Evolutionary conservation across 257 asterid genomes (phyloP).

Genomic region (Cynanchum wilfordii): DNA sequence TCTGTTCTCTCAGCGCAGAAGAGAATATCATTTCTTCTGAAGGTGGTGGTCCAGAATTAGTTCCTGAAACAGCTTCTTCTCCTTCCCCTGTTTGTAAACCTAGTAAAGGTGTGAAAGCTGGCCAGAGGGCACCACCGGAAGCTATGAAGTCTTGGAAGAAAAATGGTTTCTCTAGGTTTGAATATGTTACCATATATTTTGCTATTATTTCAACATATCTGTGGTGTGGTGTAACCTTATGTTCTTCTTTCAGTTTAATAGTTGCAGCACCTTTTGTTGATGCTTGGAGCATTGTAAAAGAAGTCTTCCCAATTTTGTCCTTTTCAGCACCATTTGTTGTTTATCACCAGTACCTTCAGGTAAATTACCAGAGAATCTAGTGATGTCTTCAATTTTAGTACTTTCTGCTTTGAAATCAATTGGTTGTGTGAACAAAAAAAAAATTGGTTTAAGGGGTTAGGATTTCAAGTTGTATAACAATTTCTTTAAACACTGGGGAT

Average conservation of each 20-base stretch:
- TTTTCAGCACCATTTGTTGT: constrained; percentile 93
- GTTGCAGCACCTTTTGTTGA: constrained; percentile 83
- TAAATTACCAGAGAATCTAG: constrained; percentile 22
- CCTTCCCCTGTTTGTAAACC: constrained; percentile 37
- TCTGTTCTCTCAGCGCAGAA: constrained; percentile 26
- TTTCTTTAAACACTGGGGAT: background rate
- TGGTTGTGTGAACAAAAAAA: background rate
- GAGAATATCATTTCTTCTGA: constrained; percentile 27
- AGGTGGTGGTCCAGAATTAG: constrained; percentile 28
- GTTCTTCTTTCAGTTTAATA: constrained; percentile 50
- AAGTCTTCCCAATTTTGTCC: constrained; percentile 71
- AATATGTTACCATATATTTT: background rate
- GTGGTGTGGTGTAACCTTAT: constrained; percentile 13
- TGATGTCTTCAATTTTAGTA: background rate
- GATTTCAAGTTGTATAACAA: background rate
- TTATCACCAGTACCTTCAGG: constrained; percentile 93
- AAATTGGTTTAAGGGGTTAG: background rate
- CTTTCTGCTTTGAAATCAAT: background rate
- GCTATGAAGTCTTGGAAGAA: constrained; percentile 65
- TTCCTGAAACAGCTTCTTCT: constrained; percentile 33
- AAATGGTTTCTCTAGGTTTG: constrained; percentile 89
- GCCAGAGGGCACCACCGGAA: constrained; percentile 64
- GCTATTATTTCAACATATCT: background rate
- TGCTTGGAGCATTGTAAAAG: constrained; percentile 72
- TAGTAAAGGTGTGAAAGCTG: constrained; percentile 48